A percentile compares a stretch with the other conserved stretches of the same genome.
phyloP scores from a whole-genome alignment of 257 asterid genomes.

The Solanum virginianum region DNA sequence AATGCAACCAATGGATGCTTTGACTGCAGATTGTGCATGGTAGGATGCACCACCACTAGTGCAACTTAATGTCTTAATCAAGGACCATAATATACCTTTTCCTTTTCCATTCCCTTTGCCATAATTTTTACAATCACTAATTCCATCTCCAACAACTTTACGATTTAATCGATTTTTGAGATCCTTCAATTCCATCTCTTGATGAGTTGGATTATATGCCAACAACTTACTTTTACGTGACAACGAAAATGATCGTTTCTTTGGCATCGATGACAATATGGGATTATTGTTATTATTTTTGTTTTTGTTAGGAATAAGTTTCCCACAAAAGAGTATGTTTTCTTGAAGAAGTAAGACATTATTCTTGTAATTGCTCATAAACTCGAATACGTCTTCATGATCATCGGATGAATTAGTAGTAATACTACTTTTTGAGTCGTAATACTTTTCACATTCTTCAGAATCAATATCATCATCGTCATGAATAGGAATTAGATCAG shows the following conservation, averaged over 20 bases:
- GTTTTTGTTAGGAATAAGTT: slow-evolving; percentile 28
- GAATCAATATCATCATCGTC: neutral
- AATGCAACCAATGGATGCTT: slow-evolving; percentile 5
- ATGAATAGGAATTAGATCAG: neutral
- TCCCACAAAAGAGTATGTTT: slow-evolving; percentile 57
- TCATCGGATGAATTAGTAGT: neutral
- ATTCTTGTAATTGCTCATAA: slow-evolving; percentile 4
- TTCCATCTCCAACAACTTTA: slow-evolving; percentile 3
- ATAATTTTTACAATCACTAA: neutral
- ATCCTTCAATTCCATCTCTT: slow-evolving; percentile 35
- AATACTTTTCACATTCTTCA: neutral
- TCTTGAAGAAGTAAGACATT: neutral
- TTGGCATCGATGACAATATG: neutral
- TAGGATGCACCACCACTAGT: slow-evolving; percentile 15
- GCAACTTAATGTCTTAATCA: slow-evolving; percentile 56
- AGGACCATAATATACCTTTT: slow-evolving; percentile 26
- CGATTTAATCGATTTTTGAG: slow-evolving; percentile 49
- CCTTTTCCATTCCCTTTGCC: neutral
- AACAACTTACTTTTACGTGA: slow-evolving; percentile 1
- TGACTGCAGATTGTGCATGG: slow-evolving; percentile 9
- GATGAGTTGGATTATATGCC: slow-evolving; percentile 24
- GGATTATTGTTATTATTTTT: neutral
- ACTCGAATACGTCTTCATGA: neutral
- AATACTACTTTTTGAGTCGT: neutral
- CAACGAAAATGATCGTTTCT: neutral